phyloP scores from a whole-genome alignment of 495 filamentous ascomycete genomes.

The Bombardia bombarda region DNA sequence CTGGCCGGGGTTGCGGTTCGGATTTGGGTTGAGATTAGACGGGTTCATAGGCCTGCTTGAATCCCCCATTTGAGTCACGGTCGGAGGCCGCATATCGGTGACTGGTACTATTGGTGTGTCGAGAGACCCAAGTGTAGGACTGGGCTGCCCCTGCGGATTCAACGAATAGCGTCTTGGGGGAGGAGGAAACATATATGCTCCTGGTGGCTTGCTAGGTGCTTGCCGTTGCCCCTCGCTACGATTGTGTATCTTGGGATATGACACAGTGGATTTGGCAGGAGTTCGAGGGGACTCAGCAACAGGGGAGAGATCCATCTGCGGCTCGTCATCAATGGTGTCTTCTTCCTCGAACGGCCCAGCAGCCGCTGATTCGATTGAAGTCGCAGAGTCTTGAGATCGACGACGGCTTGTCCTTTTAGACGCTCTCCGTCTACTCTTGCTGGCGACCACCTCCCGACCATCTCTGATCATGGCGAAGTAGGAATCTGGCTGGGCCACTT shows the following conservation, averaged over 20 bases:
- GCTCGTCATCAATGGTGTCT: conserved; percentile 13
- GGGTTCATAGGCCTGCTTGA: conserved; percentile 8
- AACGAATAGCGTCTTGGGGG: conserved; percentile 24
- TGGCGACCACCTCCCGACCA: conserved; percentile 7
- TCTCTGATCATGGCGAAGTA: conserved; percentile 12
- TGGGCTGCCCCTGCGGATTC: conserved; percentile 23
- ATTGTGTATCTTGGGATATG: conserved; percentile 34
- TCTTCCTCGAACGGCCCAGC: conserved; percentile 16
- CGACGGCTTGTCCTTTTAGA: conserved; percentile 6
- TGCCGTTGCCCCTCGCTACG: not conserved
- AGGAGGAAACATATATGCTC: conserved; percentile 22
- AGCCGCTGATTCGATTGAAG: conserved; percentile 20
- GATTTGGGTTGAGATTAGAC: conserved; percentile 10
- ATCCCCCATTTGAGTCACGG: not conserved
- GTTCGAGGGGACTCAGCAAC: conserved; percentile 33
- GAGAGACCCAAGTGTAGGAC: conserved; percentile 20
- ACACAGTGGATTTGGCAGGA: conserved; percentile 31
- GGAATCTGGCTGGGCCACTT: not conserved
- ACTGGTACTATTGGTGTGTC: too few relatives aligned
- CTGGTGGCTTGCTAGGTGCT: not conserved
- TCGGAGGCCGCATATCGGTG: not conserved
- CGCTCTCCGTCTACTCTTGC: conserved; percentile 9
- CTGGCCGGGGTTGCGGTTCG: conserved; percentile 18
- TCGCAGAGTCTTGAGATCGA: conserved; percentile 17
- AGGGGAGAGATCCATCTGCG: conserved; percentile 30